Conservation (phyloP, 805 yeast genomes). For the Debaryomyces tyrocola region DNA sequence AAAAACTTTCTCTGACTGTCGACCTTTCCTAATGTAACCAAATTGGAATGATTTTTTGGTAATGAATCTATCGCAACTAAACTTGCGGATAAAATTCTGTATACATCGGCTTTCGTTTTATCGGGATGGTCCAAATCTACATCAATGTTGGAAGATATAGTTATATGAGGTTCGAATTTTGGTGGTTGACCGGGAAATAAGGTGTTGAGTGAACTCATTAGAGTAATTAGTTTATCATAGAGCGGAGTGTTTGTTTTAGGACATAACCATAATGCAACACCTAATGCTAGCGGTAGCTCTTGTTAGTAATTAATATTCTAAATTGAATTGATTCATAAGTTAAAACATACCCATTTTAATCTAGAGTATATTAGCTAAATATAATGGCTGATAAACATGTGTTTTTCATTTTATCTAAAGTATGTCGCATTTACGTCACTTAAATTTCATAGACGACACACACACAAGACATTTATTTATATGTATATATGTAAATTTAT, state of each 20-base stretch:
- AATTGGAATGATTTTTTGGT: conserved; percentile 39
- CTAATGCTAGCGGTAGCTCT: conserved; percentile 15
- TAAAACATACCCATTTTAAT: conserved; percentile 8
- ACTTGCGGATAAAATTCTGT: conserved; percentile 56
- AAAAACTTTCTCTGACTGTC: conserved; percentile 50
- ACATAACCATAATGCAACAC: conserved; percentile 73
- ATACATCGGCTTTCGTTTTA: conserved; percentile 54
- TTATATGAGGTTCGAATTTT: conserved; percentile 71
- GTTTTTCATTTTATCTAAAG: too few species aligned
- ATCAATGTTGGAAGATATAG: conserved; percentile 63
- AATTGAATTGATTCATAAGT: background rate
- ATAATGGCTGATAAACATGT: too few species aligned
- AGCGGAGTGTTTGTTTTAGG: conserved; percentile 58
- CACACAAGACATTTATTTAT: background rate
- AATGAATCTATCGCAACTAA: conserved; percentile 51
- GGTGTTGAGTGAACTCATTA: conserved; percentile 65
- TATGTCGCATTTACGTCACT: background rate
- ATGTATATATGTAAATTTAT: background rate
- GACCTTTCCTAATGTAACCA: conserved; percentile 43
- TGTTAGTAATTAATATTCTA: conserved; percentile 3
- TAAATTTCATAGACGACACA: background rate
- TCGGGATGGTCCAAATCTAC: conserved; percentile 36
- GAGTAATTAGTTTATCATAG: conserved; percentile 54
- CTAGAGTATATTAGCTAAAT: background rate
- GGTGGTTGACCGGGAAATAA: conserved; percentile 71